Base-by-base conservation (phyloP, 495 filamentous ascomycete genomes). In the Hypoxylon fuscum region DNA sequence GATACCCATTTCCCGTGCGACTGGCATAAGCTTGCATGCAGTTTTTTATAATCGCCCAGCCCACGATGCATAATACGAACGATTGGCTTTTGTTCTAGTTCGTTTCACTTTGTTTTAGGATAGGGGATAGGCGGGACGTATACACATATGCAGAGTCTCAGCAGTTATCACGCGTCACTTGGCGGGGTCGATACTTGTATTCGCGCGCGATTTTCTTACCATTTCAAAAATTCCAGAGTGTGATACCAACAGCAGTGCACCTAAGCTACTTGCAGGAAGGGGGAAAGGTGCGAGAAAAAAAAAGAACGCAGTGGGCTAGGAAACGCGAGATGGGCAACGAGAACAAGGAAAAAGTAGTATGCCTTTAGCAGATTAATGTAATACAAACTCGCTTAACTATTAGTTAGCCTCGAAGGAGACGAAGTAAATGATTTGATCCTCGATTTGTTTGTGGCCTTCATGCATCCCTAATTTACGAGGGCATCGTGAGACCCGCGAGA, bases 11-110 rank as follows among this genome's bases (percentile, higher is more conserved):
- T 47, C 51, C 40, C 34, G 51, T 52, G 51, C 27, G 52, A 48
- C 51, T 46, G 52, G 35, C 40, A 61, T 61, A 66, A 59, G 51
- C 56, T 56, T 59, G 62, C 62, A 66, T n/a, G n/a, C n/a, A n/a
- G n/a, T 56, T 32, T 40, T 27, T 15, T 60, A 49, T 49, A 64
- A 17, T 52, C 52, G 38, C 29, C 45, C 17, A 38, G 34, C 38
- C 45, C 51, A 61, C 52, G 62, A 66, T 53, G 45, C 31, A 40
- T 48, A 56, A 66, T 56, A 42, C 49, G 48, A 55, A 43, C 41
- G 46, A 61, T 56, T 66, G 55, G 29, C 41, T 37, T 55, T 40
- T n/a, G n/a, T n/a, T n/a, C n/a, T n/a, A n/a, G n/a, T n/a, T 35
- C 31, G 31, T 53, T 25, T 27, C 17, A 22, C 27, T 52, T 54